Conservation (phyloP, 805 yeast species). For the Metschnikowia kofuensis region DNA sequence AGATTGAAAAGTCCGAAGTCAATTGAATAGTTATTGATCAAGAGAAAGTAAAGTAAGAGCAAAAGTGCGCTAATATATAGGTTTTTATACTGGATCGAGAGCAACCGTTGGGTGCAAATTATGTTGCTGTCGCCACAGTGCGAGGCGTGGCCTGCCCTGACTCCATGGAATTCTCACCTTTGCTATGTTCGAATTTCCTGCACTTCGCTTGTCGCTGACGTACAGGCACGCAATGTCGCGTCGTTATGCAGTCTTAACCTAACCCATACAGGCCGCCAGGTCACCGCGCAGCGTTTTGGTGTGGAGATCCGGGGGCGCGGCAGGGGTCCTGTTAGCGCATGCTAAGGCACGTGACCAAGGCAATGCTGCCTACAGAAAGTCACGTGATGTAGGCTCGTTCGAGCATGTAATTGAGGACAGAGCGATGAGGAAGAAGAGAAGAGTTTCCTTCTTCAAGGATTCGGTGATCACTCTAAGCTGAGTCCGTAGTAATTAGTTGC, state of each 20-base stretch:
- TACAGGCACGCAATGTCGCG: background rate
- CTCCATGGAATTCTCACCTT: background rate
- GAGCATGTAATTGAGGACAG: too few relatives aligned
- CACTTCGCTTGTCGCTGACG: background rate
- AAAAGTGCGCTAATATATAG: background rate
- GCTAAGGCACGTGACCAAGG: too few relatives aligned
- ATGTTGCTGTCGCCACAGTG: background rate
- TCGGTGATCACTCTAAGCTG: too few relatives aligned
- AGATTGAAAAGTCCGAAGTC: background rate
- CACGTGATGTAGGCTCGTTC: too few relatives aligned
- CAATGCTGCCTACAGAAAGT: too few relatives aligned
- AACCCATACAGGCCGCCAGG: background rate
- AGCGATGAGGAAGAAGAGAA: too few relatives aligned
- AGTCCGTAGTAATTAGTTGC: too few relatives aligned
- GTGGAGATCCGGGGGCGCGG: constrained; percentile 3
- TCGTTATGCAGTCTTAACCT: background rate
- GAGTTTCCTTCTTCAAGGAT: too few relatives aligned
- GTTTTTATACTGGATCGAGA: background rate
- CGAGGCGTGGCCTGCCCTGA: too few relatives aligned
- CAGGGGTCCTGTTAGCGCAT: background rate
- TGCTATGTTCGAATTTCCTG: constrained; percentile 6
- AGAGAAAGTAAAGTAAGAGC: too few relatives aligned
- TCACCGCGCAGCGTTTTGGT: background rate
- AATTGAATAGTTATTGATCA: too few relatives aligned
- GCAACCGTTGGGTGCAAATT: constrained; percentile 13